Conservation (phyloP, 352 stramenopile species). For the Pythium oligandrum region DNA sequence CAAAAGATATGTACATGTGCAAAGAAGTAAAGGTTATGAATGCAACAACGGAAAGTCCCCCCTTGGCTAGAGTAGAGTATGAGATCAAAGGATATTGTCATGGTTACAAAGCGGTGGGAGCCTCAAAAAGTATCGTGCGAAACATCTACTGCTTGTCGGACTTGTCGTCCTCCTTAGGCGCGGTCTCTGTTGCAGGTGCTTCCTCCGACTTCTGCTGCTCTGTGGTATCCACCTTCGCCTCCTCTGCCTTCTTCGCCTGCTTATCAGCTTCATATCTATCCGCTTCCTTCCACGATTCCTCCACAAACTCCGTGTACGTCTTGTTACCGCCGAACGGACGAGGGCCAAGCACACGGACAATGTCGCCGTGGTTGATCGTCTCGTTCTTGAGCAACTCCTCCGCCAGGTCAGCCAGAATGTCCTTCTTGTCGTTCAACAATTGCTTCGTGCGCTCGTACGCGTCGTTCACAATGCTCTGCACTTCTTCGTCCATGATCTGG, state of each 20-base stretch:
- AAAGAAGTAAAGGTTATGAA: not conserved
- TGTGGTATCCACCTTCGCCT: constrained; percentile 14
- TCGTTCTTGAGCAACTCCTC: constrained; percentile 97
- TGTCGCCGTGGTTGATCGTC: constrained; percentile 99
- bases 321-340: constrained; percentile 93
- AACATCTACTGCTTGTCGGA: not conserved
- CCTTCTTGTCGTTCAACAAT: constrained; percentile 93
- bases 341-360: constrained; percentile 92
- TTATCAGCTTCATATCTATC: constrained; percentile 81
- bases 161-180: not conserved
- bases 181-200: too few species aligned
- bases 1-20: constrained; percentile 1
- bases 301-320: constrained; percentile 95
- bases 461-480: constrained; percentile 94
- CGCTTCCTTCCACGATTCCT: constrained; percentile 84
- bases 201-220: too few species aligned
- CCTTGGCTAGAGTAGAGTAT: too few species aligned
- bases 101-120: too few species aligned
- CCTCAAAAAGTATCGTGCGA: too few species aligned
- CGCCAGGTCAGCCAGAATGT: constrained; percentile 90
- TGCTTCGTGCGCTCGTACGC: constrained; percentile 96
- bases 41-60: too few species aligned
- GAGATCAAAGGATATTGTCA: too few species aligned
- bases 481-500: constrained; percentile 98
- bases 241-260: constrained; percentile 36